Percentiles rank a stretch among this genome's conserved stretches.
These are phyloP conservation scores for Trichoderma sp. DNA, from an alignment of 2,329 filamentous ascomycete genomes.

Conservation along the genomic window DNA sequence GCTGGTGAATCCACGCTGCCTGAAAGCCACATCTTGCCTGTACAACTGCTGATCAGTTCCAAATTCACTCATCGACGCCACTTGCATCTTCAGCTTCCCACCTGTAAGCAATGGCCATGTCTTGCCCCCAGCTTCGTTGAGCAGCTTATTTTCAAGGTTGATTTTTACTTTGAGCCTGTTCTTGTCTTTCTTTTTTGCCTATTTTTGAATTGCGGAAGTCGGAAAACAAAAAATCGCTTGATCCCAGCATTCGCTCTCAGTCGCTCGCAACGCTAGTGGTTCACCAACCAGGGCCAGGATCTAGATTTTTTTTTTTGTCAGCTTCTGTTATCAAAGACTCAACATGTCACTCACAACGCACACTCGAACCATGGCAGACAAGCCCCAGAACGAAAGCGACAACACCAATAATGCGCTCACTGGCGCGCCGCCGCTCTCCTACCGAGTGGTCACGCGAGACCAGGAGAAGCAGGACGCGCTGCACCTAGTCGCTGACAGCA, in stretches of 20 bases:
- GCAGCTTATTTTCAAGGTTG: constrained; percentile 13
- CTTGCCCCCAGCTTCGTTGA: not conserved
- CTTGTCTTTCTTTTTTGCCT: not conserved
- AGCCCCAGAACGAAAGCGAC: not conserved
- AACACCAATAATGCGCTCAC: constrained; percentile 9
- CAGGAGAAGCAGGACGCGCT: constrained; percentile 65
- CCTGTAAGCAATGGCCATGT: not conserved
- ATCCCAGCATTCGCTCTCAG: not conserved
- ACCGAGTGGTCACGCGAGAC: constrained; percentile 50
- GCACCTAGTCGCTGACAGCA: constrained; percentile 71
- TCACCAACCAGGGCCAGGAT: not conserved
- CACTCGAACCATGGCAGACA: constrained; percentile 16
- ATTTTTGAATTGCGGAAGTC: not conserved
- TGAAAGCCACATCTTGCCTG: not conserved
- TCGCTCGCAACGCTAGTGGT: not conserved
- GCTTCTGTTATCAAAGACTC: not conserved
- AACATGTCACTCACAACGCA: constrained; percentile 22
- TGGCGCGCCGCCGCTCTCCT: constrained; percentile 58
- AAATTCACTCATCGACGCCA: not conserved
- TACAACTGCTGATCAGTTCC: constrained; percentile 14
- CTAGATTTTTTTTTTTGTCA: not conserved
- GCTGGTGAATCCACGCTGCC: not conserved
- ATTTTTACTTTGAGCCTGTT: constrained; percentile 3
- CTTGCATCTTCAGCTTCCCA: not conserved
- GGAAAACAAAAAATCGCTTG: not conserved